Evolutionary conservation across 371 early-diverging fungal species (phyloP).

Genomic region (Mortierella sp.): DNA sequence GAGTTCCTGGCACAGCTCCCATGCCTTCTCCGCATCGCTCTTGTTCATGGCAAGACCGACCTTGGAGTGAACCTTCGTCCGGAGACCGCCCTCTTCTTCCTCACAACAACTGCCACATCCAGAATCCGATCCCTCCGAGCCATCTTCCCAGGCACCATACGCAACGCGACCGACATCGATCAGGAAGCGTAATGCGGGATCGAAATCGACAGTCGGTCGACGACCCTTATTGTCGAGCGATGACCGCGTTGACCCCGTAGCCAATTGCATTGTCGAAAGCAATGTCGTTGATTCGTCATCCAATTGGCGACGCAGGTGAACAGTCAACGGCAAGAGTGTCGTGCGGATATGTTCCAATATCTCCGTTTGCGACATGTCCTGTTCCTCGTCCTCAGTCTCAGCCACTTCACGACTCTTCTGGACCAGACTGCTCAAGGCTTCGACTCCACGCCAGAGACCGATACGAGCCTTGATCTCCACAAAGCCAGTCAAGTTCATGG

Average conservation of each 20-base stretch:
- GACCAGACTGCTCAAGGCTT: constrained; percentile 31
- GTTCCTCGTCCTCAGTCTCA: constrained; percentile 8
- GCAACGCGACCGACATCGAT: constrained; percentile 47
- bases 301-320: constrained; percentile 44
- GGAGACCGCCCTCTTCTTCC: constrained; percentile 10
- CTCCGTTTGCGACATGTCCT: constrained; percentile 33
- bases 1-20: constrained; percentile 46
- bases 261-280: constrained; percentile 35
- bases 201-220: constrained; percentile 28
- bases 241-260: constrained; percentile 28
- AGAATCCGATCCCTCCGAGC: constrained; percentile 50
- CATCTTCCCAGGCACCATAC: constrained; percentile 54
- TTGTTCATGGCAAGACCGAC: constrained; percentile 21
- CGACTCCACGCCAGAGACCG: constrained; percentile 49
- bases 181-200: constrained; percentile 43
- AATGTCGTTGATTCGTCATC: constrained; percentile 47
- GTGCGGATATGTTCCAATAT: constrained; percentile 51
- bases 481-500: constrained; percentile 50
- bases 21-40: constrained; percentile 52
- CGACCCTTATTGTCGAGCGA: constrained; percentile 22
- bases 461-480: constrained; percentile 54
- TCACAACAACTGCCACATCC: constrained; percentile 48
- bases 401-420: constrained; percentile 7
- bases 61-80: not conserved
- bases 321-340: constrained; percentile 47